These are phyloP conservation scores for Fraxinus baroniana DNA, from an alignment of 305 asterid species.

Conservation along the genomic window DNA sequence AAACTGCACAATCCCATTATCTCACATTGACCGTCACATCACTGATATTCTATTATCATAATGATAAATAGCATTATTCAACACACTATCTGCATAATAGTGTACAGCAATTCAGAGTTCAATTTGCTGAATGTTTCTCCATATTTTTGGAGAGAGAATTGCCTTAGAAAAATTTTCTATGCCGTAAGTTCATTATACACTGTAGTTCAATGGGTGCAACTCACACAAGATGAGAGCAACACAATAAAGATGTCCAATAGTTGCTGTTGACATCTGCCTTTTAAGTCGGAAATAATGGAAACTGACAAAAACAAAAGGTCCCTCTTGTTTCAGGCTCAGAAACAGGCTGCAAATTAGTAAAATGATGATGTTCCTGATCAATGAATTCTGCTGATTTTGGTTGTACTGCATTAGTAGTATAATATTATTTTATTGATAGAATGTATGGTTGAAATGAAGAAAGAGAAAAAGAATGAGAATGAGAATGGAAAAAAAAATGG, in stretches of 20 bases:
- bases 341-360: background rate
- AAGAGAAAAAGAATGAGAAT: no score
- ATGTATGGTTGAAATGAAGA: no score
- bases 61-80: no score
- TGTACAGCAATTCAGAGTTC: constrained; percentile 20
- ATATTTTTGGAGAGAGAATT: constrained; percentile 17
- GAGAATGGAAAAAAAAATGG: no score
- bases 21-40: no score
- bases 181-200: constrained; percentile 9
- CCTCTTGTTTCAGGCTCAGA: constrained; percentile 15
- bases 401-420: no score
- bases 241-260: background rate
- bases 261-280: background rate
- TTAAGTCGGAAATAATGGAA: background rate
- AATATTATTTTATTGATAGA: no score
- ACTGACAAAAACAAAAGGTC: constrained; percentile 1
- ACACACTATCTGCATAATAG: no score
- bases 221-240: constrained; percentile 13
- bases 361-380: no score
- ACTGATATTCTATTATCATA: no score
- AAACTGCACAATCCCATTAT: no score
- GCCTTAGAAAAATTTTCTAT: constrained; percentile 8
- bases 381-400: no score
- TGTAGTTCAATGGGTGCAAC: background rate
- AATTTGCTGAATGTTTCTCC: background rate